Evolutionary conservation across 495 filamentous ascomycete genomes (phyloP).

Genomic region (Aspergillus homomorphus): DNA sequence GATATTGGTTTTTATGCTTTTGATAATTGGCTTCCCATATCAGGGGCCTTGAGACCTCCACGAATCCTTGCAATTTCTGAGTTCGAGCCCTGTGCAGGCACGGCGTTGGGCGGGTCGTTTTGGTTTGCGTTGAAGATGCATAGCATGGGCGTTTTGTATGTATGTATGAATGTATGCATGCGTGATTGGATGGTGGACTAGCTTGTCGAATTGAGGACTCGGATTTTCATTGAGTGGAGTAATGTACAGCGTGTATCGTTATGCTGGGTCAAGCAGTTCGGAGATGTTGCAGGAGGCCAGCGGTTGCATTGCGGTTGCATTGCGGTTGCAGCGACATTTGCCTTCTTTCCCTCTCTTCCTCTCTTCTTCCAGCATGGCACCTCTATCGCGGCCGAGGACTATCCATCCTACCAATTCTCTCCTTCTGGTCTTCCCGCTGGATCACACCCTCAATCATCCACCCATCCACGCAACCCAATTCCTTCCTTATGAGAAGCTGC

Average conservation of each 20-base stretch:
- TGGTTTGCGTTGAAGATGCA: not conserved
- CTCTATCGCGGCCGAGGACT: too few relatives aligned
- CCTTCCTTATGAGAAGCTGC: too few relatives aligned
- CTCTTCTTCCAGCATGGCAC: too few relatives aligned
- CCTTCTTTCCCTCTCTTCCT: not conserved
- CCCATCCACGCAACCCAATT: too few relatives aligned
- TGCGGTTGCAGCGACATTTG: not conserved
- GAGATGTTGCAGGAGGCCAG: not conserved
- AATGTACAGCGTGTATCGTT: not conserved
- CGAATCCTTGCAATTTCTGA: not conserved
- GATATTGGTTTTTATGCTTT: not conserved
- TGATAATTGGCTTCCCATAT: too few relatives aligned
- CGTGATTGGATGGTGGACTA: not conserved
- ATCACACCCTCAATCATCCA: too few relatives aligned
- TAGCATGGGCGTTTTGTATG: slow-evolving; percentile 7
- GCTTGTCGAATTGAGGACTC: not conserved
- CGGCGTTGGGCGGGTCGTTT: not conserved
- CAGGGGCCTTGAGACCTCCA: too few relatives aligned
- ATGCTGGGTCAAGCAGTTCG: not conserved
- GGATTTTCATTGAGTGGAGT: not conserved
- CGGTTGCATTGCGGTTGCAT: not conserved
- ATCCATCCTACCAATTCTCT: too few relatives aligned
- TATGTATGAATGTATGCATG: not conserved
- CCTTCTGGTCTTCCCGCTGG: too few relatives aligned
- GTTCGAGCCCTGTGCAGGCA: not conserved